Percentiles rank a stretch among this genome's conserved stretches.
Conservation (phyloP, 345 rosid species). For the Eucalyptus brandiana region DNA sequence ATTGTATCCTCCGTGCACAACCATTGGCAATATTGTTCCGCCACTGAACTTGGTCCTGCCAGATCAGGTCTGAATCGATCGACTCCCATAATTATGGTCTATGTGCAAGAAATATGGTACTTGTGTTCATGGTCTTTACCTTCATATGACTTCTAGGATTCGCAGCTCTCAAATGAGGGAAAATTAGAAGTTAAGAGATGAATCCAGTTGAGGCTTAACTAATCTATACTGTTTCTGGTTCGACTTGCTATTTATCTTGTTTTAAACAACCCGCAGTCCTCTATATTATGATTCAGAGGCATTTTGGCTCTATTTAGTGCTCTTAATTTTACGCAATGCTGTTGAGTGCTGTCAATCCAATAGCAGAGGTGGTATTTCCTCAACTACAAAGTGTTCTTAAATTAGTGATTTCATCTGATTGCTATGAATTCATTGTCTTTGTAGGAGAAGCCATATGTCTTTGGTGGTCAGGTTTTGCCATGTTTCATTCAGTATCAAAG, state of each 20-base stretch:
- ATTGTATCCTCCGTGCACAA: not conserved
- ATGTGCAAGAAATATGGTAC: not conserved
- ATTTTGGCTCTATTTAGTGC: not conserved
- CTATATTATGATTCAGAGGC: not conserved
- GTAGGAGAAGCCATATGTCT: not conserved
- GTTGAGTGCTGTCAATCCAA: not conserved
- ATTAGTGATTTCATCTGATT: not conserved
- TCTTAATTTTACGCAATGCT: not conserved
- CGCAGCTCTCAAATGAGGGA: not conserved
- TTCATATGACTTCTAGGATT: not conserved
- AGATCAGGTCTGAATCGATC: not conserved
- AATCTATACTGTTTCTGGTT: not conserved
- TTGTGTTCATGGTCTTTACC: not conserved
- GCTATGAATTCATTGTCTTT: not conserved
- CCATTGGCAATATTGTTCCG: not conserved
- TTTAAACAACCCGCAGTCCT: not conserved
- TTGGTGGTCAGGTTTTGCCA: not conserved
- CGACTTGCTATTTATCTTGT: not conserved
- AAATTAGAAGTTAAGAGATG: not conserved
- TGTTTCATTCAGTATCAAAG: not conserved
- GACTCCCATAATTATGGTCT: not conserved
- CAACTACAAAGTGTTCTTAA: not conserved
- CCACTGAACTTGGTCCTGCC: not conserved
- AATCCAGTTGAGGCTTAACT: not conserved
- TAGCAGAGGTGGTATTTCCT: not conserved